Conservation (phyloP, 441 rosid genomes). For the Populus hybrid region DNA sequence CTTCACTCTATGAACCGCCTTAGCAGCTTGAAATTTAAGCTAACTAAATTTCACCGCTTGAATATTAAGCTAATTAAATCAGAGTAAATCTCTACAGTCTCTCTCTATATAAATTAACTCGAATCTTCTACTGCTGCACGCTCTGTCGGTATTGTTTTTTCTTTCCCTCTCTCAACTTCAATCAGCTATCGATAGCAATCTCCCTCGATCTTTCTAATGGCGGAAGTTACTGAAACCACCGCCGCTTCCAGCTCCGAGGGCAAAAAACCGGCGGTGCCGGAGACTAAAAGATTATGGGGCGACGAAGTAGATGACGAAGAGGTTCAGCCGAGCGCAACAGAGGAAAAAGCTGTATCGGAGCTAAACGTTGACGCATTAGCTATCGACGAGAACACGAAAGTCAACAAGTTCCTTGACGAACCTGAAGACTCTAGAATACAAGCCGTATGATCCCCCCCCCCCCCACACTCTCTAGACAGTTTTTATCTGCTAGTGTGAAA, state of each 20-base stretch:
- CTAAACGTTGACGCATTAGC: slow-evolving; percentile 40
- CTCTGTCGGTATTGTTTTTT: neutral
- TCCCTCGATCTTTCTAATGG: neutral
- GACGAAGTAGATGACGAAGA: slow-evolving; percentile 61
- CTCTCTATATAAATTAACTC: neutral
- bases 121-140: neutral
- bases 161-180: neutral
- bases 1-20: neutral
- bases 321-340: slow-evolving; percentile 28
- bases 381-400: slow-evolving; percentile 51
- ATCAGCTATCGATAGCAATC: neutral
- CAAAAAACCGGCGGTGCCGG: slow-evolving; percentile 25
- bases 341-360: slow-evolving; percentile 28
- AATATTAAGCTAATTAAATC: neutral
- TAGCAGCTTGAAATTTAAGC: neutral
- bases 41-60: neutral
- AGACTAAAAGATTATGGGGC: slow-evolving; percentile 45
- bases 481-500: neutral
- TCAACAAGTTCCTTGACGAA: slow-evolving; percentile 68
- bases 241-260: slow-evolving; percentile 22
- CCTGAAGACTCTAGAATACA: slow-evolving; percentile 75
- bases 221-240: slow-evolving; percentile 10
- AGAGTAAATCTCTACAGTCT: neutral
- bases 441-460: slow-evolving; percentile 46
- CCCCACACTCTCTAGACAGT: neutral